These are phyloP conservation scores for Boletellus deceptivus DNA, from an alignment of 1,284 basidiomycete species.

Conservation along the genomic window DNA sequence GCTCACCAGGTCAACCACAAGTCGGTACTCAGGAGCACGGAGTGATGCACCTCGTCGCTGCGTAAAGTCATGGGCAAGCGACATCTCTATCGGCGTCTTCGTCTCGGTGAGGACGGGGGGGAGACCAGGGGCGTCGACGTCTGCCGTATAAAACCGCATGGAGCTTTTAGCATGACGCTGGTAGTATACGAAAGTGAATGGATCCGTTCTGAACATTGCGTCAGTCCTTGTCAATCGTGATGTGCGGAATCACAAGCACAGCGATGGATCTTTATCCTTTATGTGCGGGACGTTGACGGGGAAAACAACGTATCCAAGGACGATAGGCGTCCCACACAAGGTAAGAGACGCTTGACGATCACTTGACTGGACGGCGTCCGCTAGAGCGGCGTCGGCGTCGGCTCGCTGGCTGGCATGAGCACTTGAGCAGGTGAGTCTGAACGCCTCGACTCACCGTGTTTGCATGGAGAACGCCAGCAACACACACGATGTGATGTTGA, in stretches of 20 bases:
- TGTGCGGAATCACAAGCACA: constrained; percentile 13
- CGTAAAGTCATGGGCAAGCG: constrained; percentile 30
- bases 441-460: constrained; percentile 31
- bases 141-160: constrained; percentile 56
- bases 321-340: constrained; percentile 24
- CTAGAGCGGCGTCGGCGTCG: constrained; percentile 21
- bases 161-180: constrained; percentile 45
- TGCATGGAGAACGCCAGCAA: constrained; percentile 48
- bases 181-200: constrained; percentile 46
- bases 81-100: constrained; percentile 16
- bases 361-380: constrained; percentile 9
- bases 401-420: constrained; percentile 15
- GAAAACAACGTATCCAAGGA: constrained; percentile 29
- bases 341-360: constrained; percentile 3
- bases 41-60: constrained; percentile 3
- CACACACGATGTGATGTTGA: constrained; percentile 38
- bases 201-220: constrained; percentile 15
- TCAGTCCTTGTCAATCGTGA: constrained; percentile 12
- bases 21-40: constrained; percentile 12
- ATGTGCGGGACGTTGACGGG: constrained; percentile 16
- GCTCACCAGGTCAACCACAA: constrained; percentile 26
- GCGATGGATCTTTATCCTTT: constrained; percentile 12
- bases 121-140: constrained; percentile 35
- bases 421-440: neutral
- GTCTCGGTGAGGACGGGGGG: constrained; percentile 10